A percentile compares a stretch with the other conserved stretches of the same genome.
Evolutionary conservation across 2,329 filamentous ascomycete genomes (phyloP).

Genomic region (Cercospora sp.): DNA sequence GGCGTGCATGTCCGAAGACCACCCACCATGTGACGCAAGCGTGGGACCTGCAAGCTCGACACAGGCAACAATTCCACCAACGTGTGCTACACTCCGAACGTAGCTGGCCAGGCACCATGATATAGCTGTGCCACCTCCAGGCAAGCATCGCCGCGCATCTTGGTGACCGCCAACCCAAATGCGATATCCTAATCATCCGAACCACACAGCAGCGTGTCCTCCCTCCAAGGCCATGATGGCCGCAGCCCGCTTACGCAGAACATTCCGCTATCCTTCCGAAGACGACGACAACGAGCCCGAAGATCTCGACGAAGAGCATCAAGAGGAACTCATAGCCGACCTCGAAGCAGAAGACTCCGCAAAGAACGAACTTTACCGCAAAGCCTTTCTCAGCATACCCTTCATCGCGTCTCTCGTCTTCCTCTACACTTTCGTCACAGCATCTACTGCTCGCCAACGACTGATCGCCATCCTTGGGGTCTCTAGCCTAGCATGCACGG

Average conservation of each 20-base stretch:
- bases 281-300: conserved; percentile 55
- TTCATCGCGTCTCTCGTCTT: conserved; percentile 59
- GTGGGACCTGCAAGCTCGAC: background rate
- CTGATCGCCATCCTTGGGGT: conserved; percentile 59
- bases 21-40: conserved; percentile 2
- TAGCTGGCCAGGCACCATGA: background rate
- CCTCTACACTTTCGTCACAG: conserved; percentile 49
- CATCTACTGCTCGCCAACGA: conserved; percentile 41
- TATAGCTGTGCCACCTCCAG: background rate
- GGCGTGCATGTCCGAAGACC: background rate
- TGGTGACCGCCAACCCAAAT: background rate
- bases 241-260: conserved; percentile 59
- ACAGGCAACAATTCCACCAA: background rate
- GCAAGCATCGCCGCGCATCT: background rate
- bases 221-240: conserved; percentile 7
- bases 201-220: conserved; percentile 5
- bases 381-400: conserved; percentile 61
- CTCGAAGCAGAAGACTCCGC: conserved; percentile 56
- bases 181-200: conserved; percentile 1
- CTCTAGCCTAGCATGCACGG: conserved; percentile 63
- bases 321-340: conserved; percentile 62
- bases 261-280: conserved; percentile 73
- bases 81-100: background rate
- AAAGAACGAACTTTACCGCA: conserved; percentile 41
- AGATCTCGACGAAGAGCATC: conserved; percentile 73